phyloP scores from a whole-genome alignment of 805 yeast genomes.

The Zygoascus tannicola region DNA sequence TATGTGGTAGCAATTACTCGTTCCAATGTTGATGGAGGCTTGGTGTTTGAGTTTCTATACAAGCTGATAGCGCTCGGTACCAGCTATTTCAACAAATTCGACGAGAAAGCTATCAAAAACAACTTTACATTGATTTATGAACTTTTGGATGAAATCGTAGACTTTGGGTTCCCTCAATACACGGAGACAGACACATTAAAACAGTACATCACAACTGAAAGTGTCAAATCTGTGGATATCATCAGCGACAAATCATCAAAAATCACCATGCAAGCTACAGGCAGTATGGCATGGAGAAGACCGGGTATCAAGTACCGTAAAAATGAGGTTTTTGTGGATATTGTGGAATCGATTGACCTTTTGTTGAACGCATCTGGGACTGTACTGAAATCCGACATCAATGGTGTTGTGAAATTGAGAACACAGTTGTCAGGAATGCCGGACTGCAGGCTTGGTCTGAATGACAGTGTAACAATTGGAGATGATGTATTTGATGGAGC shows the following conservation, averaged over 20 bases:
- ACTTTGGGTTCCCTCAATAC: constrained; percentile 68
- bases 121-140: constrained; percentile 68
- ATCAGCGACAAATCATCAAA: constrained; percentile 16
- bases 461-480: constrained; percentile 38
- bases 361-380: constrained; percentile 52
- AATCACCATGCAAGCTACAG: constrained; percentile 30
- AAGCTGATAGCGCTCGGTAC: constrained; percentile 47
- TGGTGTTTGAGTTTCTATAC: constrained; percentile 69
- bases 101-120: constrained; percentile 47
- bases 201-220: constrained; percentile 30
- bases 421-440: constrained; percentile 77
- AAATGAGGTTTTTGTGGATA: constrained; percentile 70
- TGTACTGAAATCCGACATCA: constrained; percentile 59
- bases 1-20: constrained; percentile 89
- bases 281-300: constrained; percentile 58
- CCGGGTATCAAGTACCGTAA: constrained; percentile 65
- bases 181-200: constrained; percentile 42
- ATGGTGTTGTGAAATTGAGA: constrained; percentile 64
- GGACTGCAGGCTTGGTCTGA: constrained; percentile 68
- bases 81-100: constrained; percentile 33
- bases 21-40: constrained; percentile 75
- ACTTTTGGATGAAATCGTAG: constrained; percentile 63
- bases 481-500: constrained; percentile 7
- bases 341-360: constrained; percentile 64
- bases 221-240: constrained; percentile 13